phyloP scores from a whole-genome alignment of 345 rosid genomes.

The Syzygium grande region DNA sequence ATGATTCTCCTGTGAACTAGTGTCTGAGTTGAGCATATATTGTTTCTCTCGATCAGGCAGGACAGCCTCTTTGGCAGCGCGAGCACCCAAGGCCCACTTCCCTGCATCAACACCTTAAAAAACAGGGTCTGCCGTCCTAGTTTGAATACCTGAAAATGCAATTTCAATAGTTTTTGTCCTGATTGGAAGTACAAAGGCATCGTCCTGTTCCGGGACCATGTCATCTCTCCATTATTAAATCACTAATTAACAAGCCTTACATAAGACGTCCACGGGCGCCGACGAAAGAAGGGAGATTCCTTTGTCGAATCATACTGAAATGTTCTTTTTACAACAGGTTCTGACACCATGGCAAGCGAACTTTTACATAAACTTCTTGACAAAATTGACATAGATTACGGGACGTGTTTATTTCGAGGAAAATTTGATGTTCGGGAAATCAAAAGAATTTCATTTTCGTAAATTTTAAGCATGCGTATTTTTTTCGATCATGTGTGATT shows the following conservation, averaged over 20 bases:
- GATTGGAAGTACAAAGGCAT: background rate
- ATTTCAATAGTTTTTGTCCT: background rate
- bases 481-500: background rate
- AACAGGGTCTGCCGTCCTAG: background rate
- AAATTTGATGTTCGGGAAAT: background rate
- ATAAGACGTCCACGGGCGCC: background rate
- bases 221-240: background rate
- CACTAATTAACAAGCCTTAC: background rate
- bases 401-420: background rate
- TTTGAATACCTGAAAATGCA: background rate
- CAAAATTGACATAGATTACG: background rate
- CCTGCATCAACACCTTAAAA: background rate
- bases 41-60: background rate
- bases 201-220: background rate
- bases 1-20: background rate
- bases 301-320: background rate
- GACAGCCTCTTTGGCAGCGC: background rate
- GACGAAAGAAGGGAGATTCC: background rate
- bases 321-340: background rate
- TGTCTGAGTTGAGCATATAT: background rate
- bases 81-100: background rate
- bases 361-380: background rate
- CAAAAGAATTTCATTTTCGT: background rate
- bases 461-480: background rate
- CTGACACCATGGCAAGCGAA: background rate